Percentiles rank a stretch among this genome's conserved stretches.
These are phyloP conservation scores for Fragaria nilgerrensis DNA, from an alignment of 306 rosid genomes.

Conservation along the genomic window DNA sequence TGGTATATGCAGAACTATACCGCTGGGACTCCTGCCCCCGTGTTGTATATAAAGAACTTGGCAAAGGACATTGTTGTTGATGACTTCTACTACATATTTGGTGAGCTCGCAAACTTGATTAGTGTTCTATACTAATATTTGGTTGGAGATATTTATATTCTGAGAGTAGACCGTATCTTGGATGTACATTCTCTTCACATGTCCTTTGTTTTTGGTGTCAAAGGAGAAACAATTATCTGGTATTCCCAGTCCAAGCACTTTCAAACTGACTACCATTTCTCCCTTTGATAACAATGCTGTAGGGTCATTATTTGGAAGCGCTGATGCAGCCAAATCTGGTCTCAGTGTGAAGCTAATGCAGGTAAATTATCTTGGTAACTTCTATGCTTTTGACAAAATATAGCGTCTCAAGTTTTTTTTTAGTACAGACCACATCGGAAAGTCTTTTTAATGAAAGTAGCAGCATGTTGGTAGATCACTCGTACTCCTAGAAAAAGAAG, in stretches of 20 bases:
- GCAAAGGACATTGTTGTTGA: constrained; percentile 79
- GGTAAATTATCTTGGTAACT: constrained; percentile 38
- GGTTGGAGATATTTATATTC: neutral
- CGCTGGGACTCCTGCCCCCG: constrained; percentile 78
- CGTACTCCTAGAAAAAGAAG: neutral
- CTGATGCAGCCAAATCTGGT: constrained; percentile 63
- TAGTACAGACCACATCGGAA: neutral
- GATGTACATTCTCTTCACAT: neutral
- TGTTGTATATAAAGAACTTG: constrained; percentile 91
- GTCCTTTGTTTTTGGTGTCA: neutral
- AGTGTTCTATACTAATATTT: neutral
- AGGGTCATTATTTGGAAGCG: constrained; percentile 88
- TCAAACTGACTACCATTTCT: neutral
- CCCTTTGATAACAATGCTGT: constrained; percentile 10
- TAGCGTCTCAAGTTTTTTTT: neutral
- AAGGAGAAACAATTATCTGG: neutral
- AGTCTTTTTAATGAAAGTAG: neutral
- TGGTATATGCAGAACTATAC: constrained; percentile 74
- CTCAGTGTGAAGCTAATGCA: constrained; percentile 85
- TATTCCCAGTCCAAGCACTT: neutral
- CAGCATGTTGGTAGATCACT: neutral
- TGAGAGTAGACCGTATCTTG: neutral
- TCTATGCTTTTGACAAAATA: neutral
- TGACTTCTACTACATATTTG: constrained; percentile 81
- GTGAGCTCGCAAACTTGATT: constrained; percentile 46